These are phyloP conservation scores for Dactylonectria estremocensis DNA, from an alignment of 2,329 filamentous ascomycete species.

Conservation along the genomic window DNA sequence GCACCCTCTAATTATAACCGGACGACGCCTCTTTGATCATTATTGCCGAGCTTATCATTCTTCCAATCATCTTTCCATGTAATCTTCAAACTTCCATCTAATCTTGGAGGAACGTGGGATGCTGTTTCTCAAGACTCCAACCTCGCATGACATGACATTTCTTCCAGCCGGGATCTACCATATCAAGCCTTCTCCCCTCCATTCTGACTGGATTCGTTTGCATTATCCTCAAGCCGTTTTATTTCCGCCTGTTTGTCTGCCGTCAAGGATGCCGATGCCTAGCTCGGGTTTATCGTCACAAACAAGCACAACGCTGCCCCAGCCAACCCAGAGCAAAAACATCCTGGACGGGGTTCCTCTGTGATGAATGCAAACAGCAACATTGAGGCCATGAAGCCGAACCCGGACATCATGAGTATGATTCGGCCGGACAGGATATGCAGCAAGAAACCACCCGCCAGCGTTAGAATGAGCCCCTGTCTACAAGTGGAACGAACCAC, in stretches of 20 bases:
- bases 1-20: constrained; percentile 2
- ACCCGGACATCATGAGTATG: constrained; percentile 72
- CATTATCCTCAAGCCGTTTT: constrained; percentile 25
- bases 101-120: too few species aligned
- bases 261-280: constrained; percentile 70
- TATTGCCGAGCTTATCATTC: neutral
- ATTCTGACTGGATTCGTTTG: neutral
- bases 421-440: constrained; percentile 76
- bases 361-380: constrained; percentile 78
- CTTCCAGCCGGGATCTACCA: neutral
- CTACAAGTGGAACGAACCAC: constrained; percentile 78
- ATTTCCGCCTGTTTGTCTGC: constrained; percentile 66
- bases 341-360: constrained; percentile 56
- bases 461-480: constrained; percentile 78
- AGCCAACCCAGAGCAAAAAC: constrained; percentile 74
- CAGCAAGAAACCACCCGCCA: constrained; percentile 74
- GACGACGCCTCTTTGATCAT: constrained; percentile 15
- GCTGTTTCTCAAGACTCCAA: neutral
- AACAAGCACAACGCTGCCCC: constrained; percentile 67
- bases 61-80: neutral
- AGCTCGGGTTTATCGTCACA: constrained; percentile 69
- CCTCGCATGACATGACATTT: neutral
- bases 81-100: neutral
- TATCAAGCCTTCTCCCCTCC: neutral
- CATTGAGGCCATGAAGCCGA: constrained; percentile 70